Base-by-base conservation (phyloP, 2,329 filamentous ascomycete species). In the Cadophora gregata region DNA sequence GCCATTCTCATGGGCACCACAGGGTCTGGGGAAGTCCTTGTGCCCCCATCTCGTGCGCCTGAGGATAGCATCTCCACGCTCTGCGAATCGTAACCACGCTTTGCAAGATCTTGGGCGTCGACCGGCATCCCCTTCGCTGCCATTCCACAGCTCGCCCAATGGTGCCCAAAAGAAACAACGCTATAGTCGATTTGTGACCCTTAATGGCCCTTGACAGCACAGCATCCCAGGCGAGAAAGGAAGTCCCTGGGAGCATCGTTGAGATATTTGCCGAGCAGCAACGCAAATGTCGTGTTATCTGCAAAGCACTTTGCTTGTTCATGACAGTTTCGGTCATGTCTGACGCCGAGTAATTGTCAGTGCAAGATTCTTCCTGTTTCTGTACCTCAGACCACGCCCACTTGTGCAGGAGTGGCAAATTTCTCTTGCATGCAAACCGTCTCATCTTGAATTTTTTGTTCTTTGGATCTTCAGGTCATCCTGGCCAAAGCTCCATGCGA, bases 401-500 rank as follows among this genome's bases (percentile, higher is more conserved):
- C 33, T 53, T 61, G 55, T 51, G 59, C 59, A 53, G 38, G n/a
- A 48, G 64, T 69, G 67, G 67, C 67, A 47, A 70, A n/a, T 50
- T 36, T 50, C 45, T n/a, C 24, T 48, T 50, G 25, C 51, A 27
- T 56, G 50, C 33, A 67, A 36, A 48, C 25, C 61, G 59, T 63
- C 60, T 61, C 55, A 64, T 50, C 25, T 60, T 55, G 42, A 53
- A 36, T 25, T 38, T 38, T 62, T 38, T 31, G 25, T 12, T 19
- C 53, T 48, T 56, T 45, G 16, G 60, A 63, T 36, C 60, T 65
- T 51, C 27, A 59, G 61, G 65, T 53, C 25, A 66, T 64, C 65
- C 61, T 64, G 66, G 63, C 63, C 67, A 45, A 60, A 64, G 61
- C 64, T 66, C 60, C 64, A 63, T 66, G 60, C 66, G 48, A 33